phyloP scores from a whole-genome alignment of 495 filamentous ascomycete species.

The Penicillium dipodomyicola region DNA sequence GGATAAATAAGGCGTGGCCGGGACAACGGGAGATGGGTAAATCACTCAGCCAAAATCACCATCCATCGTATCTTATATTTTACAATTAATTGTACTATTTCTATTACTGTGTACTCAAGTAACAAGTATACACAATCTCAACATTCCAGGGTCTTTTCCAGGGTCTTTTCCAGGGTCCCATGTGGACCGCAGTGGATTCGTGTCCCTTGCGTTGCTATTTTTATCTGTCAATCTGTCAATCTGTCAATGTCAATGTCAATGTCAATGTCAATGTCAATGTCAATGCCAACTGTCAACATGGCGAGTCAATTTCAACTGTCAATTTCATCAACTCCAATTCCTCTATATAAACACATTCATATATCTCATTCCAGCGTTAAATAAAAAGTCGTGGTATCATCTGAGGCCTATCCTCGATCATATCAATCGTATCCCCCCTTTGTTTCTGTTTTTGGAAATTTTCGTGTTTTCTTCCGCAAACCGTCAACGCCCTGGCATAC shows the following conservation, averaged over 20 bases:
- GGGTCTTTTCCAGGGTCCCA: not conserved
- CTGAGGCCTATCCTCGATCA: not conserved
- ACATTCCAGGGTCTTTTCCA: not conserved
- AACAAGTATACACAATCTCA: not conserved
- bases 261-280: no score
- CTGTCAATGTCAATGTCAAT: no score
- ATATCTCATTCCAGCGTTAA: not conserved
- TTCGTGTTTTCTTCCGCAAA: not conserved
- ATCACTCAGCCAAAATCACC: no score
- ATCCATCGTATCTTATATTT: no score
- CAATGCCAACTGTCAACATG: no score
- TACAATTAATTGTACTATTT: no score
- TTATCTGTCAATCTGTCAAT: not conserved
- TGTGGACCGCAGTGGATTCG: not conserved
- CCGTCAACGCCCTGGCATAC: slow-evolving; percentile 10
- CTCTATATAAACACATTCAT: not conserved
- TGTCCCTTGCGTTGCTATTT: not conserved
- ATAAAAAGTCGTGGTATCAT: slow-evolving; percentile 9
- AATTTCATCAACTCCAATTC: not conserved
- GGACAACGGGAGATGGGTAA: slow-evolving; percentile 16
- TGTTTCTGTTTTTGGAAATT: not conserved
- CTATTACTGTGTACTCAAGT: no score
- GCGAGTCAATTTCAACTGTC: no score
- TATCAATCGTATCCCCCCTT: slow-evolving; percentile 1
- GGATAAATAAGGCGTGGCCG: slow-evolving; percentile 25